Percentiles rank a stretch among this genome's conserved stretches.
Conservation (phyloP, 2,329 filamentous ascomycete species). For the Colletotrichum endophyticum region DNA sequence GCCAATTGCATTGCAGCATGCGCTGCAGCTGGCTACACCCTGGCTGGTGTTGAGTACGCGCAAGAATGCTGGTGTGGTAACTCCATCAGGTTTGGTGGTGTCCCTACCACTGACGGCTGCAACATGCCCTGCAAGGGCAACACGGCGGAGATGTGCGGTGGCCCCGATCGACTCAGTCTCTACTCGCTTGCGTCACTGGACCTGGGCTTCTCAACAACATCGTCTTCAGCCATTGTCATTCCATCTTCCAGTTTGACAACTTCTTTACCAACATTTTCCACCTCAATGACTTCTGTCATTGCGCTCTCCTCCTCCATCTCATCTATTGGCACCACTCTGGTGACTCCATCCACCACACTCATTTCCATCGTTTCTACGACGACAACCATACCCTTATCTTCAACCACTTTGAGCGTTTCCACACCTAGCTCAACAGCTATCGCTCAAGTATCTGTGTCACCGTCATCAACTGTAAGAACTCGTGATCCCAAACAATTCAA, state of each 20-base stretch:
- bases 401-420: not conserved
- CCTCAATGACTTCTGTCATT: not conserved
- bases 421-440: not conserved
- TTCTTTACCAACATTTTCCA: not conserved
- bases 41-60: not conserved
- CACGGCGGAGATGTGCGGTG: not conserved
- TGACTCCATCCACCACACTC: not conserved
- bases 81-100: not conserved
- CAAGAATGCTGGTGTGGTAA: conserved; percentile 11
- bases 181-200: not conserved
- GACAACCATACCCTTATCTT: not conserved
- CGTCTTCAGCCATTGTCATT: not conserved
- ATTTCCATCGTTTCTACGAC: not conserved
- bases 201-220: not conserved
- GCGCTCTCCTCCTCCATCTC: not conserved
- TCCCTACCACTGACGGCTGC: not conserved
- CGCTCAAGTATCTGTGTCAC: not conserved
- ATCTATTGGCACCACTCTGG: not conserved
- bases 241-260: not conserved
- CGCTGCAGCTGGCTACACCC: not conserved
- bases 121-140: not conserved
- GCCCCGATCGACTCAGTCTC: not conserved
- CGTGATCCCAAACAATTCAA: not conserved
- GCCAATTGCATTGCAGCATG: not conserved
- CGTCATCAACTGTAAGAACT: not conserved